Evolutionary conservation across 2,329 filamentous ascomycete species (phyloP), one percentile per base, ranked within the genome.

Genomic region (Phaeosphaeriaceae sp.): DNA sequence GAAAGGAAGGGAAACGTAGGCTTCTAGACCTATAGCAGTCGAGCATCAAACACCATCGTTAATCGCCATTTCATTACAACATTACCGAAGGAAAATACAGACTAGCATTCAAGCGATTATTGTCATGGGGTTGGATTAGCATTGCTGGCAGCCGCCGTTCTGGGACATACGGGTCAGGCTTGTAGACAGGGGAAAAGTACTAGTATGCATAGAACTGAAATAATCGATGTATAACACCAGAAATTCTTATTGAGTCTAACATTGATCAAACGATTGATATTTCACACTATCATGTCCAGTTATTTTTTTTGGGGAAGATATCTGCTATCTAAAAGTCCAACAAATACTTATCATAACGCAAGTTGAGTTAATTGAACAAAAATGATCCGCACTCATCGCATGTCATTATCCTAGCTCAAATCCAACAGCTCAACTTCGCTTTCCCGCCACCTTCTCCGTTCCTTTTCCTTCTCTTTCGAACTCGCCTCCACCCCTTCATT

Each of bases 1-100:
- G 23, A 80, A 79, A 60, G 75, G 70, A 4, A 72, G 61, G 58
- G 63, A 65, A 51, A 67, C 65, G 43, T 67, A 61, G n/a, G 12
- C 15, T 23, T 46, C 17, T 12, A 40, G 4, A 4, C 21, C 4
- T 15, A 15, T 26, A 28, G n/a, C 12, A 16, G 11, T 11, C 26
- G 37, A n/a, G 17, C 12, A 4, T n/a, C 36, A 5, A n/a, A n/a
- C 20, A 43, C 6, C 6, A 8, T 44, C 42, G 20, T 28, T 29
- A 8, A 26, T n/a, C 9, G 5, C 13, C 18, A 15, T 57, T 58
- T 34, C 52, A 43, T 59, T 58, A 52, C 58, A 60, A n/a, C 32
- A 58, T 44, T 37, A 59, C 28, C 41, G 49, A 41, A 26, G 23
- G 4, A 56, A 57, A 56, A 46, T 51, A 42, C 26, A 12, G 53